A percentile compares a stretch with the other conserved stretches of the same genome.
phyloP scores from a whole-genome alignment of 257 asterid species.

The Mentha longifolia region DNA sequence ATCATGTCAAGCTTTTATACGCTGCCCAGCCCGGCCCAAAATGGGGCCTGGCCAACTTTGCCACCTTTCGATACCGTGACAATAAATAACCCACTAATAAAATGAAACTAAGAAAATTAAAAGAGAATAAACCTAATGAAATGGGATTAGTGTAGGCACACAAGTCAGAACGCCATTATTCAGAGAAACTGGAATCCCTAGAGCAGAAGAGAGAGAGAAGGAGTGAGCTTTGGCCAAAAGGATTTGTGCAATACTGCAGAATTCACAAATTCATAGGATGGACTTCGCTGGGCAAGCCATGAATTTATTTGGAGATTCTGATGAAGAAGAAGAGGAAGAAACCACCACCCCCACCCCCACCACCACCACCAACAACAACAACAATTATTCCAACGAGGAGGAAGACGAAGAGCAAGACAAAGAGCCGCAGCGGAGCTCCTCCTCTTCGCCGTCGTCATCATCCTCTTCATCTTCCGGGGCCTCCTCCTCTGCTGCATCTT shows the following conservation, averaged over 20 bases:
- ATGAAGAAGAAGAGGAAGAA: conserved; percentile 57
- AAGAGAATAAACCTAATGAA: not conserved
- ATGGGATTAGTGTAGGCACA: not conserved
- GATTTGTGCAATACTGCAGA: not conserved
- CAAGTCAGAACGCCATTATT: not conserved
- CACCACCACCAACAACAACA: not conserved
- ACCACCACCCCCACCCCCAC: conserved; percentile 29
- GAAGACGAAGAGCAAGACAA: conserved; percentile 37
- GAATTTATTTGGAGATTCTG: conserved; percentile 64
- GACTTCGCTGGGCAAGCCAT: conserved; percentile 68
- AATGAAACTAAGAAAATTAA: not conserved
- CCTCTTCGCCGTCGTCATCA: conserved; percentile 56
- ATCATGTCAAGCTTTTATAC: no score
- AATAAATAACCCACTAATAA: not conserved
- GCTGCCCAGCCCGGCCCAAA: no score
- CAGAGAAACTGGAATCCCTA: not conserved
- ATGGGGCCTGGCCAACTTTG: no score
- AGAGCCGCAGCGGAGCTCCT: conserved; percentile 48
- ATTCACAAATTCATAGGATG: conserved; percentile 35
- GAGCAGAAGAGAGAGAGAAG: not conserved
- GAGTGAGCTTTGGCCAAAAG: not conserved
- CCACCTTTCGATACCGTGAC: not conserved
- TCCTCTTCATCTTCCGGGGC: conserved; percentile 53
- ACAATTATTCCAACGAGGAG: conserved; percentile 41
- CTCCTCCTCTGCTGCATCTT: conserved; percentile 54